These are phyloP conservation scores for Phytophthora megakarya DNA, from an alignment of 352 stramenopile species.

Conservation along the genomic window DNA sequence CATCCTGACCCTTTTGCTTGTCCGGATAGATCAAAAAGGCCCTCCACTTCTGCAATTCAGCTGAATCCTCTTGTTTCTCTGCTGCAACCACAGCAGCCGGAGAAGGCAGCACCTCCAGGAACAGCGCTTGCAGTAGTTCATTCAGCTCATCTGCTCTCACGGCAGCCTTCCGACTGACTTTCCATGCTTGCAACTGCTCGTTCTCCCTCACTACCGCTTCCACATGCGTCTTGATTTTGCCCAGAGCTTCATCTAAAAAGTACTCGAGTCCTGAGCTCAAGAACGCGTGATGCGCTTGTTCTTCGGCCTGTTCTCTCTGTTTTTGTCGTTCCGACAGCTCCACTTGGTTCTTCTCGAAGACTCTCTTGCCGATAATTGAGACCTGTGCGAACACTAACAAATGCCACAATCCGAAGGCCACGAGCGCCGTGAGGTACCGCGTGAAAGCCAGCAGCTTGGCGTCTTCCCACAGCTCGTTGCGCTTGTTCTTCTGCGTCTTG, in stretches of 20 bases:
- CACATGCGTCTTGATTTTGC: slow-evolving; percentile 65
- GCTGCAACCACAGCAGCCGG: slow-evolving; percentile 24
- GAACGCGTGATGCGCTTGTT: slow-evolving; percentile 69
- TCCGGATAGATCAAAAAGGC: slow-evolving; percentile 80
- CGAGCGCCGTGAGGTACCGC: slow-evolving; percentile 73
- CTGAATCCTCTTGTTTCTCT: slow-evolving; percentile 32
- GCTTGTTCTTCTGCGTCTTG: slow-evolving; percentile 61
- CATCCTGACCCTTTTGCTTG: slow-evolving; percentile 67
- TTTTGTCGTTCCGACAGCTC: slow-evolving; percentile 18
- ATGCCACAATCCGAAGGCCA: slow-evolving; percentile 81
- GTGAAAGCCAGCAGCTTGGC: slow-evolving; percentile 75
- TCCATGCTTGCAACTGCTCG: slow-evolving; percentile 65
- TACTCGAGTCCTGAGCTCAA: slow-evolving; percentile 80
- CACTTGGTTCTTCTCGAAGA: slow-evolving; percentile 67
- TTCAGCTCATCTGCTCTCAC: slow-evolving; percentile 77
- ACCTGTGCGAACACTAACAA: slow-evolving; percentile 82
- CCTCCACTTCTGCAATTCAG: slow-evolving; percentile 54
- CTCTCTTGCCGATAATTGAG: slow-evolving; percentile 74
- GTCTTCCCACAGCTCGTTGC: slow-evolving; percentile 75
- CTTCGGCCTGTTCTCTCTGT: slow-evolving; percentile 38
- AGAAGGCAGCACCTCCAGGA: slow-evolving; percentile 59
- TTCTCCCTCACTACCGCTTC: slow-evolving; percentile 57
- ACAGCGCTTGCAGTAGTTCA: slow-evolving; percentile 70
- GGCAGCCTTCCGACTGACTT: slow-evolving; percentile 71
- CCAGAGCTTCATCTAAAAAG: slow-evolving; percentile 71